Base-by-base conservation (phyloP, 805 yeast species). In the Yarrowia divulgata region DNA sequence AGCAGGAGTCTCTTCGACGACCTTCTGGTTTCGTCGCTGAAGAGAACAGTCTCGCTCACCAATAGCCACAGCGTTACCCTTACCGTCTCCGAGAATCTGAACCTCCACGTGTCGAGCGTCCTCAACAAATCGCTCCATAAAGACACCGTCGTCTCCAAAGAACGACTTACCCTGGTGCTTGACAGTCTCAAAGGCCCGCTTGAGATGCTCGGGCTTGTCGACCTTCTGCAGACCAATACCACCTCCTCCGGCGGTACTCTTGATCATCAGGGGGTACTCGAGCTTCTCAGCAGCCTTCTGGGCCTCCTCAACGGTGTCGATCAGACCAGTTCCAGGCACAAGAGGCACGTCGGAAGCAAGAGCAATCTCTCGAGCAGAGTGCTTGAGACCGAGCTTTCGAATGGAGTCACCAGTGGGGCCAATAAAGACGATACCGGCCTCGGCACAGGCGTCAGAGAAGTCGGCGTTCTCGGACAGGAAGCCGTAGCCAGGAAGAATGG, bases 171-270 rank as follows among this genome's bases (percentile, higher is more conserved):
- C 99, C 80, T 93, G 97, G 80, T 93, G 97, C 77, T 91, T 89
- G 54, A 95, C 98, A 9, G 97, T 89, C 75, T 87, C 90, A 79
- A 92, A 94, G 14, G 93, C 96, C 71, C 90, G 81, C 80, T 87
- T 91, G 72, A 95, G 87, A 71, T 95, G 97, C 19, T 78, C 87
- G 73, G 86, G 90, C 43, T 87, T 84, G 75, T 93, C 97, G 70
- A 93, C 98, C 77, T 93, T 90, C 79, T 94, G 98, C 74, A 94
- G 82, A 72, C 99, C 99, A 76, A 94, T 94, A 80, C 99, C 99
- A 80, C 99, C 99, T 76, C 99, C 99, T 77, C 99, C 99, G 34
- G 98, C 98, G 71, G 99, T 95, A 34, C 97, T 90, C 80, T 94
- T 94, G 64, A 95, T 91, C 98, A 94, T 94, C 42, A 94, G 87